Evolutionary conservation across 2,329 filamentous ascomycete genomes (phyloP).

Genomic region (Aspergillus terreus): DNA sequence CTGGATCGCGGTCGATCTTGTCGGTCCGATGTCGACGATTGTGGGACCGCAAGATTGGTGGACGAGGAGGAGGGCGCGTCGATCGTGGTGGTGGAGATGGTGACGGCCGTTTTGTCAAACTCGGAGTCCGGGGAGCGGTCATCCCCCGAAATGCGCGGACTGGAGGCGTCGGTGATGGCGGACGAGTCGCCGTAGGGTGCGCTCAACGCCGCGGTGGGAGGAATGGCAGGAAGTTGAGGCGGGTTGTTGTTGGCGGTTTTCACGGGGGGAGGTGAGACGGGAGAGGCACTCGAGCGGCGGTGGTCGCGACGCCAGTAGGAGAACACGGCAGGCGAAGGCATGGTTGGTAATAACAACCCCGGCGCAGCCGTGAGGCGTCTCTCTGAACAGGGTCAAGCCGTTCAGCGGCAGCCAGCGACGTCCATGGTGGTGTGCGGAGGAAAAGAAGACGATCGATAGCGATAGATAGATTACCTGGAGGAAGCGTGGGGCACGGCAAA

Average conservation of each 20-base stretch:
- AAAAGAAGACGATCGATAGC: neutral
- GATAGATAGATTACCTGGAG: neutral
- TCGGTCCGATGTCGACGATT: constrained; percentile 21
- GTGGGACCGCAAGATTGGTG: constrained; percentile 24
- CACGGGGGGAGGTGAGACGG: constrained; percentile 19
- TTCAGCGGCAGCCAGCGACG: constrained; percentile 12
- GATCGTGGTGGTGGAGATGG: constrained; percentile 12
- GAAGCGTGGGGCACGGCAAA: neutral
- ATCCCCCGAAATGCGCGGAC: constrained; percentile 19
- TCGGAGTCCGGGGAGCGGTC: constrained; percentile 20
- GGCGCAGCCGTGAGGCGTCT: constrained; percentile 15
- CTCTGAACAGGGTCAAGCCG: constrained; percentile 7
- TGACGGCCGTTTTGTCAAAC: constrained; percentile 20
- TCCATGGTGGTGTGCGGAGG: constrained; percentile 13
- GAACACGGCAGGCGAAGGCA: constrained; percentile 38
- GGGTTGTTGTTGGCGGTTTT: constrained; percentile 21
- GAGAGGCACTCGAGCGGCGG: constrained; percentile 31
- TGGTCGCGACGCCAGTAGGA: constrained; percentile 40
- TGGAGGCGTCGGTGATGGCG: constrained; percentile 12
- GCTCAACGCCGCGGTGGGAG: constrained; percentile 25
- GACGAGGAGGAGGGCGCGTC: constrained; percentile 27
- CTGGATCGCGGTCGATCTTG: constrained; percentile 28
- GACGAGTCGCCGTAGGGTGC: constrained; percentile 24
- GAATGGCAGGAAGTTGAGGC: constrained; percentile 32
- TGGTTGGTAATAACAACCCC: constrained; percentile 14